These are phyloP conservation scores for Tuber melanosporum DNA, from an alignment of 495 filamentous ascomycete species.

Conservation along the genomic window DNA sequence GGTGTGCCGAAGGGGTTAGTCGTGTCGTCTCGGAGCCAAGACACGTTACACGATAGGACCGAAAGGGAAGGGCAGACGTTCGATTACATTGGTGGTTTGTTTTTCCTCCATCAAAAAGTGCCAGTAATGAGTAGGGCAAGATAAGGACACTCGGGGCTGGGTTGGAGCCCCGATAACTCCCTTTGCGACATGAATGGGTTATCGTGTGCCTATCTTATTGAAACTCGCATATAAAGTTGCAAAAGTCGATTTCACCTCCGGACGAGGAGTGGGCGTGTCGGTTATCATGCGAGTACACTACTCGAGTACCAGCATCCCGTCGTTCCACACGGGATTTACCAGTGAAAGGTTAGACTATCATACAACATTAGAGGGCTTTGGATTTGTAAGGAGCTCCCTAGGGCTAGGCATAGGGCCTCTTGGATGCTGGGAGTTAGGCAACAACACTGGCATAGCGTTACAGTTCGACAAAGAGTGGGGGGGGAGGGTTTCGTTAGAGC, in stretches of 20 bases:
- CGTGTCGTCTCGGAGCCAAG: background rate
- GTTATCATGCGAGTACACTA: background rate
- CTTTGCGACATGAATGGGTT: background rate
- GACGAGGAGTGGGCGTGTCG: background rate
- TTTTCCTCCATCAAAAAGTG: background rate
- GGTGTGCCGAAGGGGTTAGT: background rate
- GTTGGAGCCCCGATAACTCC: background rate
- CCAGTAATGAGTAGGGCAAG: background rate
- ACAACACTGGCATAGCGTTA: background rate
- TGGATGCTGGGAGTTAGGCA: background rate
- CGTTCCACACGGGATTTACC: background rate
- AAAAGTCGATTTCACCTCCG: background rate
- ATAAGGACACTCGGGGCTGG: background rate
- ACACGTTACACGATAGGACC: background rate
- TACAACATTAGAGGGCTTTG: background rate
- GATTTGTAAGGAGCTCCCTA: background rate
- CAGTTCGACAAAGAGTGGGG: background rate
- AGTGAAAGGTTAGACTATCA: background rate
- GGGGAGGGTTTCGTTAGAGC: background rate
- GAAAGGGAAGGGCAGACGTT: background rate
- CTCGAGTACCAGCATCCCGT: background rate
- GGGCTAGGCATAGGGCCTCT: background rate
- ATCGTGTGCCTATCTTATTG: background rate
- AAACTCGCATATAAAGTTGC: conserved; percentile 3
- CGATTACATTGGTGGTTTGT: background rate